Base-by-base conservation (phyloP, 1,139 yeast species). In the Taphrina betulina region DNA sequence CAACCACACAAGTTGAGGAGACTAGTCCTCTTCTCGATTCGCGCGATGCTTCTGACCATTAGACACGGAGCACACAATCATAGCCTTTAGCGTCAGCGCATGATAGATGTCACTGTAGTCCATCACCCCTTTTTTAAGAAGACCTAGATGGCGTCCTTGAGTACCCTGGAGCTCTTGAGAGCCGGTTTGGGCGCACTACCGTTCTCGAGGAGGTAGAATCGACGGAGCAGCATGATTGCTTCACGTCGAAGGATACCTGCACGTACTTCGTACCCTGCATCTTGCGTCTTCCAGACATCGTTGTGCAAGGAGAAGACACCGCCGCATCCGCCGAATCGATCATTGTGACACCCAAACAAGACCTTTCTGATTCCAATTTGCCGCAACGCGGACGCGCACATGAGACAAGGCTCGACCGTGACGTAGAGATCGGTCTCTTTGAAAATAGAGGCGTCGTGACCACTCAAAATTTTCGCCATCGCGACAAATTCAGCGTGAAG, bases 341-440 rank as follows among this genome's bases (percentile, higher is more conserved):
- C 97, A 67, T 92, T 92, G 0, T 89, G 94, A 67, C 96, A 90
- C 0, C 98, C 97, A 66, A 85, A 92, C 42, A 82, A 81, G 1
- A 90, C 96, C 40, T 75, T 74, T 20, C 80, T 72, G 17, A 92
- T 80, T 1, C 85, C 83, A 33, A 90, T 69, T 65, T 92, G 98
- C 57, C 92, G 78, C 52, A 92, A 71, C 1, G 95, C 92, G 26
- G 95, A 83, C 0, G 96, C 97, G 72, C 99, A 92, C 99, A 92
- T 92, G 8, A 94, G 84, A 68, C 99, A 92, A 0, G 99, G 99
- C 69, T 92, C 99, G 0, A 92, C 97, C 0, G 97, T 88, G 22
- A 92, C 99, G 68, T 89, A 92, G 17, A 92, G 73, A 31, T 81
- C 81, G 60, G 79, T 68, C 62, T 78, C 75, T 53, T 71, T 65